Base-by-base conservation (phyloP, 495 filamentous ascomycete species). In the Mycothermus thermophilus region DNA sequence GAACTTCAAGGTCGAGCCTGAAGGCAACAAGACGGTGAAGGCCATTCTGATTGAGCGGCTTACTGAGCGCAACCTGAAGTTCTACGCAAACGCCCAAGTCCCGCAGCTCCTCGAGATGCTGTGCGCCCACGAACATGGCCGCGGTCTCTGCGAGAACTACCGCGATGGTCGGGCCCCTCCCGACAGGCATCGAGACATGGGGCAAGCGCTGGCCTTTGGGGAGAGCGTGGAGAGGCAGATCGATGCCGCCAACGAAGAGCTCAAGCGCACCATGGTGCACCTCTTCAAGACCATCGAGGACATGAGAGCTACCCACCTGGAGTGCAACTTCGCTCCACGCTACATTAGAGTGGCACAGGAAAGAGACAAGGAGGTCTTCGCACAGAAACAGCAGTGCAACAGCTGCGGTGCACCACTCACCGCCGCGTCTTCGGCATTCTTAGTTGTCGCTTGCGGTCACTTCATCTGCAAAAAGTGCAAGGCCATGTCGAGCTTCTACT, bases 391-490 rank as follows among this genome's bases (percentile, higher is more conserved):
- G 15, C 9, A 2, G 12, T 57, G 47, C 38, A 35, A 35, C 17
- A 7, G 24, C 14, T 44, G 46, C 34, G 9, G 4, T 2, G 4
- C 18, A 9, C 23, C n/a, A 5, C 30, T 37, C 17, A 3, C 7
- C 18, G 33, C 21, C 3, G 17, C 34, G 11, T 18, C 18, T 0
- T 10, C 30, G 7, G 28, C 48, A 7, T 55, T 40, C 30, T 32
- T 60, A 3, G 36, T 57, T 4, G 43, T 48, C 1, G 23, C 41
- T 11, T 64, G 59, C 34, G 59, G 59, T 0, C 60, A 64, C 28
- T 28, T 50, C 30, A 26, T 48, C 3, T 64, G 60, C 37, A 15
- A 32, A n/a, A 6, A 21, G 0, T 64, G 60, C 40, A 21, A 21
- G 9, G 28, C 35, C 11, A 5, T 24, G 0, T 19, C 30, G 27